Evolutionary conservation across 1,284 basidiomycete genomes (phyloP), one percentile per base, ranked within the genome.

Genomic region (Heterobasidion irregulare): DNA sequence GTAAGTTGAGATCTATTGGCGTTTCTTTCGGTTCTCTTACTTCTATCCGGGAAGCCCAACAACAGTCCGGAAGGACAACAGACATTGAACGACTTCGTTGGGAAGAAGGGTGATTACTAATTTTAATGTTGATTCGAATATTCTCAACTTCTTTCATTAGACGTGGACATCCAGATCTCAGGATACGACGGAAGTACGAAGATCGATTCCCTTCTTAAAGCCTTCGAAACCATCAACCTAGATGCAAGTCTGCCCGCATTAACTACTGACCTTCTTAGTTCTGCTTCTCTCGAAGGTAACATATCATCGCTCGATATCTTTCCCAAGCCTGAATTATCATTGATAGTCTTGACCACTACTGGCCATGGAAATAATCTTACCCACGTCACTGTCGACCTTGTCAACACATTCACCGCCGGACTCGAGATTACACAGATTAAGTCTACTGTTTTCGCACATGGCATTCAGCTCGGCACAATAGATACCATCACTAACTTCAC

Each of bases 41-140:
- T 56, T 59, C 59, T 50, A 58, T 52, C 62, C 26, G 65, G 66
- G 47, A 57, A 85, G 76, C 77, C 89, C 8, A 89, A 89, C 64
- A 71, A 72, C 35, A 83, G 72, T 54, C 78, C 82, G 0, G 72
- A 83, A 63, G 86, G 86, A 52, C 64, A 74, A 54, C 74, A 85
- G 61, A 89, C 86, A 2, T 72, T 92, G 43, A 79, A 83, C 59
- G 79, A 88, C 47, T 92, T 89, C 64, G 79, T 90, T 47, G 78
- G 80, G n/a, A 74, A 78, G 53, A 76, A 73, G 61, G 78, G 73
- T 78, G 63, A 58, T 58, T 56, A 43, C 2, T 19, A 34, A 15
- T 18, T 2, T 0, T 16, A 19, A 53, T 54, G 60, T 64, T 1
- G 60, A 62, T 47, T 61, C 47, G 59, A 57, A 36, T 48, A 43